Evolutionary conservation across 2,329 filamentous ascomycete genomes (phyloP).

Genomic region (Colletotrichum cordylinicola): DNA sequence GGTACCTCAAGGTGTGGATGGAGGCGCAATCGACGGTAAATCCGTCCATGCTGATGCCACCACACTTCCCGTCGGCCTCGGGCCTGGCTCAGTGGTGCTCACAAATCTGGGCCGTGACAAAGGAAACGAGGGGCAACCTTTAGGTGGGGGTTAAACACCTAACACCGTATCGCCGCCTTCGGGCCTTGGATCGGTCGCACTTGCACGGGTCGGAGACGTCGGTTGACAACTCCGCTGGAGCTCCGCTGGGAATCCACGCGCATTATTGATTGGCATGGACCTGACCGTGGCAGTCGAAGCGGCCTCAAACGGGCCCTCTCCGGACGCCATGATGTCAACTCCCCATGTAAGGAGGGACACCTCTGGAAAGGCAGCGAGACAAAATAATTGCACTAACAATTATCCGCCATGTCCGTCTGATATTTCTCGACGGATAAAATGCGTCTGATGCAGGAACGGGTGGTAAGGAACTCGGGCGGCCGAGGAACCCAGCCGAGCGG

Average conservation of each 20-base stretch:
- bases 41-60: conserved; percentile 4
- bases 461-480: background rate
- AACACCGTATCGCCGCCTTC: conserved; percentile 17
- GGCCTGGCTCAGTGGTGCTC: background rate
- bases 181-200: conserved; percentile 18
- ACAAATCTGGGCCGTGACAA: conserved; percentile 13
- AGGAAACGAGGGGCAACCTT: conserved; percentile 8
- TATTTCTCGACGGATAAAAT: conserved; percentile 1
- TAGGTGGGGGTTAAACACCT: conserved; percentile 10
- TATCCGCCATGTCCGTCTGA: conserved; percentile 8
- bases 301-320: background rate
- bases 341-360: background rate
- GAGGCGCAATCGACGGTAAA: background rate
- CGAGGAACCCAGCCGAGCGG: conserved; percentile 1
- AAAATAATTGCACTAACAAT: conserved; percentile 3
- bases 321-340: conserved; percentile 13
- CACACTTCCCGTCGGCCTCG: background rate
- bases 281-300: background rate
- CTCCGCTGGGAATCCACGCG: conserved; percentile 20
- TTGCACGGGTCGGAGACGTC: conserved; percentile 13
- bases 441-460: conserved; percentile 12
- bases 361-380: background rate
- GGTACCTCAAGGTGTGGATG: conserved; percentile 18
- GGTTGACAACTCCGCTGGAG: conserved; percentile 17
- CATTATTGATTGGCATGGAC: conserved; percentile 17